These are phyloP conservation scores for Papiliotrema flavescens DNA, from an alignment of 1,284 basidiomycete genomes.

Conservation along the genomic window DNA sequence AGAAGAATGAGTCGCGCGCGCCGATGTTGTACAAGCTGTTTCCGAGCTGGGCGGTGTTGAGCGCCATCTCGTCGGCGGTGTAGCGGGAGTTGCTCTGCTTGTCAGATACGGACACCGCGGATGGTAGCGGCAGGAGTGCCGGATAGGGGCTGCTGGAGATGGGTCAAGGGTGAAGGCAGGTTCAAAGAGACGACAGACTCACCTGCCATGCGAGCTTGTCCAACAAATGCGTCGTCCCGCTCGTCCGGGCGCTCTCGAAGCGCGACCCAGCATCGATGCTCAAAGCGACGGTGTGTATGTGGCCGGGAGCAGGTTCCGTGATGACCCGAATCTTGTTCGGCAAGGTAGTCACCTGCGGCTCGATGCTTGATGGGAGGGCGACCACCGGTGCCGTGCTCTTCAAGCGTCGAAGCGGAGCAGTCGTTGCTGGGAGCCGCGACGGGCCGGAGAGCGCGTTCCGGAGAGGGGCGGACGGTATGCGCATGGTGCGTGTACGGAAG, in stretches of 20 bases:
- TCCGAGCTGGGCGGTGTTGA: constrained; percentile 77
- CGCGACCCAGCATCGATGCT: constrained; percentile 91
- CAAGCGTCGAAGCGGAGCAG: neutral
- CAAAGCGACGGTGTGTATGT: constrained; percentile 90
- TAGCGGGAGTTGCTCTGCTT: constrained; percentile 52
- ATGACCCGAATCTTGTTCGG: constrained; percentile 90
- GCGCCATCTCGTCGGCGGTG: constrained; percentile 68
- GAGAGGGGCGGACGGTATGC: neutral
- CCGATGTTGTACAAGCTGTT: constrained; percentile 91
- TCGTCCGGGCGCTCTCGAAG: constrained; percentile 74
- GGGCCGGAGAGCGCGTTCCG: neutral
- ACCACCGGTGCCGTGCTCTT: constrained; percentile 7
- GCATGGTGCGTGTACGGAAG: neutral
- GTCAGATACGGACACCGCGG: no score
- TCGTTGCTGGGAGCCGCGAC: neutral
- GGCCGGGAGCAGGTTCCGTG: constrained; percentile 84
- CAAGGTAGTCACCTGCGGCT: constrained; percentile 66
- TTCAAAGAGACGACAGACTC: constrained; percentile 19
- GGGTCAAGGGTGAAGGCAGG: neutral
- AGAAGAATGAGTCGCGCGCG: constrained; percentile 93
- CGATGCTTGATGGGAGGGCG: constrained; percentile 3
- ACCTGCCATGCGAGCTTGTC: constrained; percentile 98
- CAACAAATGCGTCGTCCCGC: constrained; percentile 85
- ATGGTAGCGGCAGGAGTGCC: no score
- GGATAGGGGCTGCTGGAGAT: no score